Evolutionary conservation across 164 flowering plant species (phyloP).

Genomic region (Sedum album): DNA sequence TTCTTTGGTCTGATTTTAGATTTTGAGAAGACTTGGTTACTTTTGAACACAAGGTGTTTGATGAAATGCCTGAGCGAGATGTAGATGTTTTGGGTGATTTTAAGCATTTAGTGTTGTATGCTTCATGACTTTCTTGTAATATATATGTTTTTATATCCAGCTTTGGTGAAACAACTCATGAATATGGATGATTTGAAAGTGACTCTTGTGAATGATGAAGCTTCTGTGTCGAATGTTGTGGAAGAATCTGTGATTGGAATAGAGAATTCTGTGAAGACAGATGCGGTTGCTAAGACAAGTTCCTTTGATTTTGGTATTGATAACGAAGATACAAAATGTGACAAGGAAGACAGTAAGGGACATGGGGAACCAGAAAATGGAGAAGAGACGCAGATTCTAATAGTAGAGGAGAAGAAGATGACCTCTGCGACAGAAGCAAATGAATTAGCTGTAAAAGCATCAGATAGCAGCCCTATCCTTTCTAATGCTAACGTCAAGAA

Average conservation of each 20-base stretch:
- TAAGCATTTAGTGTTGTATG: background rate
- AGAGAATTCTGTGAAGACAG: background rate
- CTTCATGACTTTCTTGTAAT: background rate
- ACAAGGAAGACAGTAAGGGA: background rate
- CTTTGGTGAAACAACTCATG: background rate
- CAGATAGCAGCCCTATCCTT: background rate
- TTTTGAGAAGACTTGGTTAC: background rate
- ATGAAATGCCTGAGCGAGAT: background rate
- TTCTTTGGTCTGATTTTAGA: background rate
- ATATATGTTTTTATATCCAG: background rate
- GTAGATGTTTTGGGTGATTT: background rate
- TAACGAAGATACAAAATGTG: too few species aligned
- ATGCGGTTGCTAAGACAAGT: background rate
- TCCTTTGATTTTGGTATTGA: background rate
- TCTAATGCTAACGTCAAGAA: too few species aligned
- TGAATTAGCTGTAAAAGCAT: background rate
- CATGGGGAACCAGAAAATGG: background rate
- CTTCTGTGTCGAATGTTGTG: background rate
- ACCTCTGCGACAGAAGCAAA: background rate
- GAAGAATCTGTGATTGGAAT: background rate
- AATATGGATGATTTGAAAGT: background rate
- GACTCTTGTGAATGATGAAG: background rate
- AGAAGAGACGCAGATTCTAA: background rate
- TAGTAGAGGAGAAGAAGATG: background rate
- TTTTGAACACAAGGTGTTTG: background rate